Percentiles rank a stretch among this genome's conserved stretches.
Evolutionary conservation across 441 rosid genomes (phyloP).

Genomic region (Lepidium campestre): DNA sequence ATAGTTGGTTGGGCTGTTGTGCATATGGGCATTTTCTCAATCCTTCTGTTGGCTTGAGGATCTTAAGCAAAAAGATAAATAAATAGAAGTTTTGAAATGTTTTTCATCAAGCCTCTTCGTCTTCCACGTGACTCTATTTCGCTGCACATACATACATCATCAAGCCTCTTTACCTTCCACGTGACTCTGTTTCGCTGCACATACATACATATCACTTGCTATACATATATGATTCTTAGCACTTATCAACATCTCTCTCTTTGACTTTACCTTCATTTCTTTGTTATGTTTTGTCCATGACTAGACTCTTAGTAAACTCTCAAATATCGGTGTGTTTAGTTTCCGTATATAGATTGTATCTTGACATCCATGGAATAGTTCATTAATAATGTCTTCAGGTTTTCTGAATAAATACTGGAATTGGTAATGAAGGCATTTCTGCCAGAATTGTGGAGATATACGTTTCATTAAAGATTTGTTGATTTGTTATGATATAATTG

Average conservation of each 20-base stretch:
- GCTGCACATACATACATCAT: background rate
- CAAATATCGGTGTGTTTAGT: background rate
- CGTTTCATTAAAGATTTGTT: background rate
- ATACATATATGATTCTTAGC: background rate
- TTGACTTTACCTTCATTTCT: background rate
- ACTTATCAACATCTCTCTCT: background rate
- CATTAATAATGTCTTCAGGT: background rate
- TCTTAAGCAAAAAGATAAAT: background rate
- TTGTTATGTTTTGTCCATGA: background rate
- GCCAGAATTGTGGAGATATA: background rate
- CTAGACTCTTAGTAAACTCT: background rate
- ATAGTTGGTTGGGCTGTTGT: conserved; percentile 60
- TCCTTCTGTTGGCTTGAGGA: conserved; percentile 43
- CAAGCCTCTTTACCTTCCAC: background rate
- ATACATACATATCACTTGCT: background rate
- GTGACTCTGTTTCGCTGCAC: background rate
- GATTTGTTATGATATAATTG: background rate
- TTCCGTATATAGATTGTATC: background rate
- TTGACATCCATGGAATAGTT: background rate
- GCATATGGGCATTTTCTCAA: conserved; percentile 42
- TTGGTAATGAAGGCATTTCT: background rate
- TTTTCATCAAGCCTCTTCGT: background rate
- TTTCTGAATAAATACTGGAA: background rate
- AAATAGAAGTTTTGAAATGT: background rate
- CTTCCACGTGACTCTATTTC: background rate